Base-by-base conservation (phyloP, 129 eudicot genomes). In the Dittrichia graveolens region DNA sequence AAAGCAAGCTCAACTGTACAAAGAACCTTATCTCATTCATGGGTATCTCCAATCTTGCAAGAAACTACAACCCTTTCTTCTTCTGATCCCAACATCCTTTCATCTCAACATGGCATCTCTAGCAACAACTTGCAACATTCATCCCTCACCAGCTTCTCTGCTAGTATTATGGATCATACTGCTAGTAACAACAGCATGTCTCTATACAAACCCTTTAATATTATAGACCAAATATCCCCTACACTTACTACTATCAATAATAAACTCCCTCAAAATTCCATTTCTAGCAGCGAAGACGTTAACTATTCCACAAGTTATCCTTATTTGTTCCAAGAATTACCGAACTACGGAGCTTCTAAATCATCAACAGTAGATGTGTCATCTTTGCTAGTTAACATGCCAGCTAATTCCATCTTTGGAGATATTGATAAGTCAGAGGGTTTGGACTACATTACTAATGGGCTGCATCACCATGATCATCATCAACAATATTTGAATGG, bases 1-100 rank as follows among this genome's bases (percentile, higher is more conserved):
- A 94, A 94, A 86, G 89, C 93, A 41, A 90, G 75, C 93, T 84
- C 98, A 10, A 77, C 78, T 40, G 79, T 91, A 64, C 96, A 86
- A 61, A 86, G 96, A 78, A 86, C 95, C 7, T 70, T 83, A 24
- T 83, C 96, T 67, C 89, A 87, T 72, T 89, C 98, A 61, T 89
- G 98, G 98, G 92, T 80, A 52, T 84, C 96, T 35, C 86, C 92
- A 59, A 65, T 78, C 44, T 58, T 81, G 48, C 81, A 83, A 47
- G 75, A 80, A 69, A 72, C 31, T 24, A 24, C 31, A 24, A 24
- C 69, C 42, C 57, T 24, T 24, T 24, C 87, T 78, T 46, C 69
- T 68, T 49, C 76, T 71, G 61, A 62, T 54, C 77, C 65, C 60
- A 62, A 83, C 35, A 80, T 52, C 18, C 54, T 78, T 48, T 63